Base-by-base conservation (phyloP, 192 early-diverging fungal genomes). In the Bifiguratus adelaidae region DNA sequence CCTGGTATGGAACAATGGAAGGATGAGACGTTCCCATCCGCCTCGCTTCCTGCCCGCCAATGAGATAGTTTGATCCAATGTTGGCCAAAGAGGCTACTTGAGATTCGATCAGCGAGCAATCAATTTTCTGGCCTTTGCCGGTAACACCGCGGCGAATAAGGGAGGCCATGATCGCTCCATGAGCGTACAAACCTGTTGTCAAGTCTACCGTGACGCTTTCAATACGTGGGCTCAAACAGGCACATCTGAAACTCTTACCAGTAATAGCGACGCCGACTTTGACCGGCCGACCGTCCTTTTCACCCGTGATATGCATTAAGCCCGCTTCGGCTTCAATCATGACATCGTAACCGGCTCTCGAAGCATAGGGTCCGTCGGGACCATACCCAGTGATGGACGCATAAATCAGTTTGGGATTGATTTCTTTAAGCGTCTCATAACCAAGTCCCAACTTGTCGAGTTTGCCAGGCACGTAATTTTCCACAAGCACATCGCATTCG, bases 231-330 rank as follows among this genome's bases (percentile, higher is more conserved):
- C n/a, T 37, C 11, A 30, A 18, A 36, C 30, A 37, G 20, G 6
- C 13, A 27, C 6, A 41, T 26, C 18, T 25, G 19, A 41, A 71
- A 18, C 55, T 60, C 43, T 74, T 76, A 75, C 85, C 87, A 37
- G 89, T 95, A n/a, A 97, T 89, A 0, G 94, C 94, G 0, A 97
- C 94, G 29, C 94, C 94, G 1, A 94, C 87, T 57, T 97, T 97
- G 36, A 94, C 94, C 0, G 92, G 92, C 32, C 67, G 35, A 0
- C 91, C 83, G 53, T 76, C 60, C 19, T 71, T 70, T 50, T 93
- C 91, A 12, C 91, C 94, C 3, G 94, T 97, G 28, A 97, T 97
- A 56, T 92, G 80, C 92, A 97, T 97, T 22, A 97, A 45, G 15
- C 94, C 94, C 15, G 86, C 92, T 56, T 94, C 89, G 5, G 80